phyloP scores from a whole-genome alignment of 768 basidiomycete species.

The Pleurotus giganteus region DNA sequence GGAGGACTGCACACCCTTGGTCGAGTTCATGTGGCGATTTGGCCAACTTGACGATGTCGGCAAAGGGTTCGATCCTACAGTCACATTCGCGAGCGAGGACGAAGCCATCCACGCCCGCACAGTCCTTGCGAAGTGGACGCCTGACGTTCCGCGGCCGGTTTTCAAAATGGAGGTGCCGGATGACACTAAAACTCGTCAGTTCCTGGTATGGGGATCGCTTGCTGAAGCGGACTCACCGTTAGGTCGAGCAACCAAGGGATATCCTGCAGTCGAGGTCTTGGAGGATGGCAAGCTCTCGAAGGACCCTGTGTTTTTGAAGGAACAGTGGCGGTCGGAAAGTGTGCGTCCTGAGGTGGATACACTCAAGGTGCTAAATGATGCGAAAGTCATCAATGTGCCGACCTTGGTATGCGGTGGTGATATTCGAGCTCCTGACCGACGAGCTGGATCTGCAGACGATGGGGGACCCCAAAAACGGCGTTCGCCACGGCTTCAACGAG shows the following conservation, averaged over 20 bases:
- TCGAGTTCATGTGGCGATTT: conserved; percentile 25
- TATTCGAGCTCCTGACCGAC: conserved; percentile 15
- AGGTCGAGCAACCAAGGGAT: conserved; percentile 17
- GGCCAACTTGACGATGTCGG: neutral
- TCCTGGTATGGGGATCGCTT: conserved; percentile 1
- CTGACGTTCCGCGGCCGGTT: neutral
- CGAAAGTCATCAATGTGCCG: conserved; percentile 20
- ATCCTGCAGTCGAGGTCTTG: conserved; percentile 16
- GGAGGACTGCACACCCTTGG: conserved; percentile 11
- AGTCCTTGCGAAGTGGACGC: neutral
- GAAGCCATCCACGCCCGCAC: neutral
- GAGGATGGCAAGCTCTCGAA: neutral
- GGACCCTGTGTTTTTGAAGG: conserved; percentile 24
- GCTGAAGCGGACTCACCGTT: conserved; percentile 13
- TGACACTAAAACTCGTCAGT: neutral
- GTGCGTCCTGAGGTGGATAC: conserved; percentile 14
- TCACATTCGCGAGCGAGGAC: neutral
- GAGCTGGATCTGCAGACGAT: neutral
- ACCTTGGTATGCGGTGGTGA: conserved; percentile 28
- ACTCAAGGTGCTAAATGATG: conserved; percentile 9
- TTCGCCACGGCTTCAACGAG: too few relatives aligned
- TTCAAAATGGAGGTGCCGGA: neutral
- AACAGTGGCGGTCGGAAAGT: conserved; percentile 18
- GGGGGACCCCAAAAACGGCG: too few relatives aligned
- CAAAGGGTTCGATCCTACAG: neutral